Evolutionary conservation across 164 flowering plant species (phyloP).

Genomic region (Annona squamosa): DNA sequence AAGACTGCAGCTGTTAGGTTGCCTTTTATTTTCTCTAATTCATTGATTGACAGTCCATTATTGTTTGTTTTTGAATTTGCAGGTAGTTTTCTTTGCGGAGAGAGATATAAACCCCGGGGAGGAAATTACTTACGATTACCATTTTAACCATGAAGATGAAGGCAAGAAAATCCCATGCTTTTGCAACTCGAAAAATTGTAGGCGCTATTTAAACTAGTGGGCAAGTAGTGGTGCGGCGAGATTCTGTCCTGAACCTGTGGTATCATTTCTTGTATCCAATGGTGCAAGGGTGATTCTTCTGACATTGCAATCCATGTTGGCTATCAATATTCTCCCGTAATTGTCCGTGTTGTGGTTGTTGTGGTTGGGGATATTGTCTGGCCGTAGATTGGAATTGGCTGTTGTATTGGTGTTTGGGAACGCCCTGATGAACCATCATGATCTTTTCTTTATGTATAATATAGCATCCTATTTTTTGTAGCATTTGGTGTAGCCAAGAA

Average conservation of each 20-base stretch:
- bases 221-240: not conserved
- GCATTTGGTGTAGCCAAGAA: too few species aligned
- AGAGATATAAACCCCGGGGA: constrained; percentile 71
- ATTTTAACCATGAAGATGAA: constrained; percentile 71
- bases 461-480: too few species aligned
- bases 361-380: too few species aligned
- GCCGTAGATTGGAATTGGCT: too few species aligned
- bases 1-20: not conserved
- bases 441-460: too few species aligned
- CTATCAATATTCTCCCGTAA: not conserved
- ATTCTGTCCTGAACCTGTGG: not conserved
- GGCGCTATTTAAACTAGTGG: constrained; percentile 49
- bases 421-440: too few species aligned
- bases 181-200: constrained; percentile 61
- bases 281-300: not conserved
- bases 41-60: not conserved
- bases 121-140: constrained; percentile 73
- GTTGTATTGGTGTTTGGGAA: too few species aligned
- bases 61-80: constrained; percentile 16
- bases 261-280: not conserved
- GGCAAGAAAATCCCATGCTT: constrained; percentile 70
- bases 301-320: not conserved
- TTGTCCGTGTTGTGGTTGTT: not conserved
- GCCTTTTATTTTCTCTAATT: not conserved
- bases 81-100: constrained; percentile 74